Evolutionary conservation across 345 rosid genomes (phyloP).

Genomic region (Camelina hispida): DNA sequence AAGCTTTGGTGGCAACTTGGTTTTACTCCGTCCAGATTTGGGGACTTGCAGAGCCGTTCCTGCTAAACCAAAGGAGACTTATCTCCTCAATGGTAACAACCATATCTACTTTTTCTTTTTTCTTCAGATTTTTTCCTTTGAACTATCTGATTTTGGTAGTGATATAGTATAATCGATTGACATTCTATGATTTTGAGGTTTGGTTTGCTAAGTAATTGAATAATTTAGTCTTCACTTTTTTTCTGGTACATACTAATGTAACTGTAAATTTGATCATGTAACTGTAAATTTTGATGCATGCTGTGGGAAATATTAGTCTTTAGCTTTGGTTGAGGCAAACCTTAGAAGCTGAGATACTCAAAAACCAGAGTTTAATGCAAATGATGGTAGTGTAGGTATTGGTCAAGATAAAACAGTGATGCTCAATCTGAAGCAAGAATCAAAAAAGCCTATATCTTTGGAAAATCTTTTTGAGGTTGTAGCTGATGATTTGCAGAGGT

Average conservation of each 20-base stretch:
- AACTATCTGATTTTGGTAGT: conserved; percentile 13
- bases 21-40: conserved; percentile 54
- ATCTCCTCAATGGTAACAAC: conserved; percentile 57
- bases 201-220: conserved; percentile 14
- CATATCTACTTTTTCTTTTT: background rate
- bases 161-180: conserved; percentile 3
- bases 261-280: too few relatives aligned
- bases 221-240: conserved; percentile 21
- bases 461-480: conserved; percentile 75
- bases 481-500: conserved; percentile 76
- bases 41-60: conserved; percentile 59
- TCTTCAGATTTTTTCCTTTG: too few relatives aligned
- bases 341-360: too few relatives aligned
- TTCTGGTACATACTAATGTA: background rate
- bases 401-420: conserved; percentile 56
- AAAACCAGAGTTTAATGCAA: too few relatives aligned
- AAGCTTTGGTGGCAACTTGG: conserved; percentile 51
- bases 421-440: conserved; percentile 60
- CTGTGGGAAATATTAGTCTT: too few relatives aligned
- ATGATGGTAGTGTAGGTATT: conserved; percentile 46
- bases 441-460: conserved; percentile 58
- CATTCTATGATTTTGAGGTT: conserved; percentile 16
- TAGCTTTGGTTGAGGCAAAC: too few relatives aligned
- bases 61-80: conserved; percentile 62
- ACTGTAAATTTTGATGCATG: too few relatives aligned